Evolutionary conservation across 2,329 filamentous ascomycete species (phyloP), one percentile per base, ranked within the genome.

Genomic region (Proliferodiscus dingleyae): DNA sequence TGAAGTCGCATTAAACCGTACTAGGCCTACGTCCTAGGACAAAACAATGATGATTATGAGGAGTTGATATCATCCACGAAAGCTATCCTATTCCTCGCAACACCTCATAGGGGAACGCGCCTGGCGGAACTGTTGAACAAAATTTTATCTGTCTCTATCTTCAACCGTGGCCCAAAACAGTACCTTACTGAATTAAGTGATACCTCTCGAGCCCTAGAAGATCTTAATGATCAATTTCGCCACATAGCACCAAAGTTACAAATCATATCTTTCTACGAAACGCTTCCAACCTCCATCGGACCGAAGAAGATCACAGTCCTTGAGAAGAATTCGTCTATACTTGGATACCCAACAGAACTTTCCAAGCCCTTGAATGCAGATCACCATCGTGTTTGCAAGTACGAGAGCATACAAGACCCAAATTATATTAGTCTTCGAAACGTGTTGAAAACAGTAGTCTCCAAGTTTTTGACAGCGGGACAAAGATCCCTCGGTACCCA

Each of bases 191-290:
- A 74, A 21, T 52, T 75, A 2, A 53, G 56, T 9, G 55, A 56
- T 7, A 64, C 63, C 40, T 70, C 71, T 3, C 45, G 49, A 4
- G 48, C 62, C 1, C 41, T 73, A 7, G 51, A 63, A 36, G 56
- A 63, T 2, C 64, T 74, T 43, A 74, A 75, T 51, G 68, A 73
- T 3, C 54, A 65, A 23, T 75, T 75, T 49, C 66, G 67, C 1
- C 64, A 71, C 38, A 54, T 66, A 47, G 63, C 64, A 0, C 50
- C 57, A 3, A 61, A 61, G 19, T 30, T 69, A 3, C 43, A 60
- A 3, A 61, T 69, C 2, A 59, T 62, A 37, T 74, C 71, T 0
- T 75, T 74, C 49, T 73, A 72, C 50, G 72, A 75, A 50, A 73
- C 68, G 0, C 52, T 64, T 16, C 57, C 57, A 13, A 58, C 60